Evolutionary conservation across 495 filamentous ascomycete species (phyloP), one percentile per base, ranked within the genome.

Genomic region (Viridothelium virens): DNA sequence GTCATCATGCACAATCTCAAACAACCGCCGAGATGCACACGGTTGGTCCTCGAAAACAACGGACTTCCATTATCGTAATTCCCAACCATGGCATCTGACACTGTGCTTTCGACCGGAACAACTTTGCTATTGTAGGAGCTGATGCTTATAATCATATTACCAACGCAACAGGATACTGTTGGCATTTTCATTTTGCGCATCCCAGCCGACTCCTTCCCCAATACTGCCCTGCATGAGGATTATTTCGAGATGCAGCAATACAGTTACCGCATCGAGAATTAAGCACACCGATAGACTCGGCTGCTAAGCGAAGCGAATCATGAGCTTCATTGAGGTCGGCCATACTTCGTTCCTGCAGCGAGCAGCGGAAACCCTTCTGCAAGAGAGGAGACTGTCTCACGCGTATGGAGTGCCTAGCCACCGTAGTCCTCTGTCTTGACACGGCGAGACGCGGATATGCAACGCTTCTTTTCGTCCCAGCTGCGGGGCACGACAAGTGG

Each of bases 1-100:
- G 53, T 59, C 53, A 59, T 59, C 53, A 18, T 59, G 53, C 53
- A 59, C 53, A 33, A 34, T 59, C 53, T 59, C 53, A 59, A 59
- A 59, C 53, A 11, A 59, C 36, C 53, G 53, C 53, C 5, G 36
- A 36, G 0, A 18, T 36, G 53, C 11, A 59, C 31, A 59, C 31
- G 53, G 31, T 18, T 59, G 7, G 5, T 59, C 5, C 3, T 9
- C 31, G 53, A 44, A 44, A 14, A 44, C 41, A 7, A 44, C 14
- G 41, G 41, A 44, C 41, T 36, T 31, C 25, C 18, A 14, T 18
- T 33, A 3, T 59, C 53, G 25, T 7, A 36, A 59, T 1, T 25
- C 31, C 53, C 53, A 59, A 59, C 53, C 6, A 36, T 59, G 31
- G 53, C 53, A 2, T 9, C 53, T 14, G 2, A 59, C 53, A 6